Base-by-base conservation (phyloP, 371 early-diverging fungal genomes). In the Blastocladiella emersonii region DNA sequence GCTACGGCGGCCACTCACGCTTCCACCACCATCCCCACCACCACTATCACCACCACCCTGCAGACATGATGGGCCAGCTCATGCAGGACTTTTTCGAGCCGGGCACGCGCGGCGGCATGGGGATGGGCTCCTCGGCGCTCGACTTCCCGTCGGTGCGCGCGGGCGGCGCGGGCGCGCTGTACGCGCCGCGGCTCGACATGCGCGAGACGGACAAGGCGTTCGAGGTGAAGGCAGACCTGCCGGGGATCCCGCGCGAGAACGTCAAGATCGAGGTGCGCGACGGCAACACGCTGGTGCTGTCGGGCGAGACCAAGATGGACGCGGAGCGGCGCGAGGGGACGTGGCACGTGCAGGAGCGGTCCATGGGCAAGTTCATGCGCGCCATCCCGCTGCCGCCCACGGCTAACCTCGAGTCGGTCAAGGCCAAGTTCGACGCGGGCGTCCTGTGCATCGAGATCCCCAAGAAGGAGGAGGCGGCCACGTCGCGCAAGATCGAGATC, bases 401-500 rank as follows among this genome's bases (percentile, higher is more conserved):
- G 45, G 75, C 77, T 27, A 72, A 77, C 34, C 51, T 64, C 36
- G 77, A 78, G 21, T 68, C 75, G 4, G 76, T 78, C 55, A 64
- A 72, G 21, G 84, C 83, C 62, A 76, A 72, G 35, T 80, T 77
- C 64, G 64, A 80, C 13, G 67, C 84, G 57, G 86, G 86, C 34
- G 76, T 84, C 13, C 70, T 85, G 57, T 65, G 70, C 56, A 66
- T 85, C 15, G 64, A 60, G 41, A 64, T 84, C 61, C 77, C 83
- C 23, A 85, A 84, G 68, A 67, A 61, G 2, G 68, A 73, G 65
- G 64, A 43, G 55, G 19, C 66, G 17, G 7, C 57, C 53, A n/a
- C n/a, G n/a, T n/a, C n/a, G n/a, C n/a, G n/a, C n/a, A n/a, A n/a
- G n/a, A n/a, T n/a, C n/a, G n/a, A n/a, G n/a, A n/a, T n/a, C n/a